Conservation (phyloP, 129 eudicot species). For the Calendula officinalis region DNA sequence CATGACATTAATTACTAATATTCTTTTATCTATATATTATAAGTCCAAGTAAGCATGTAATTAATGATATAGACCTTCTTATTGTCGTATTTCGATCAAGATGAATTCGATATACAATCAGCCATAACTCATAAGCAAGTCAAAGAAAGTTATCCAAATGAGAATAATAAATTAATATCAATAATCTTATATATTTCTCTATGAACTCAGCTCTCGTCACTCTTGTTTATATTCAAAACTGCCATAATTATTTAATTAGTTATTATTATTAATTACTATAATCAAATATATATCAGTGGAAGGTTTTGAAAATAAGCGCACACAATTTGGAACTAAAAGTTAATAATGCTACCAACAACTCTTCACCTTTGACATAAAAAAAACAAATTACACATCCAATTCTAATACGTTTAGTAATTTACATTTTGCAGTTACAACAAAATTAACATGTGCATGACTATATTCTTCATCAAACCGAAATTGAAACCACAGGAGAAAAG, state of each 20-base stretch:
- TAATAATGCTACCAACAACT: conserved; percentile 18
- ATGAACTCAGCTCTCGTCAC: conserved; percentile 17
- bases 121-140: background rate
- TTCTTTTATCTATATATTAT: too few relatives aligned
- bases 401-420: conserved; percentile 14
- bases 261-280: conserved; percentile 1
- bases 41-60: conserved; percentile 9
- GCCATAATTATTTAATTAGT: background rate
- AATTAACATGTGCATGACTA: conserved; percentile 3
- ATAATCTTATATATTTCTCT: background rate
- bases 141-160: conserved; percentile 12
- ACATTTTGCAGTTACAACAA: background rate
- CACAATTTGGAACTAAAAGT: background rate
- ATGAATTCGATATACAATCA: conserved; percentile 13
- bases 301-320: conserved; percentile 27
- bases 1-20: too few relatives aligned
- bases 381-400: background rate
- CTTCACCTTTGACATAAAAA: background rate
- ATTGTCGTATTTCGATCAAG: background rate
- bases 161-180: background rate
- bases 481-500: too few relatives aligned
- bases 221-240: conserved; percentile 5
- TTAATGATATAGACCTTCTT: background rate
- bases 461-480: too few relatives aligned
- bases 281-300: background rate